Base-by-base conservation (phyloP, 129 eudicot species). In the Tanacetum coccineum region DNA sequence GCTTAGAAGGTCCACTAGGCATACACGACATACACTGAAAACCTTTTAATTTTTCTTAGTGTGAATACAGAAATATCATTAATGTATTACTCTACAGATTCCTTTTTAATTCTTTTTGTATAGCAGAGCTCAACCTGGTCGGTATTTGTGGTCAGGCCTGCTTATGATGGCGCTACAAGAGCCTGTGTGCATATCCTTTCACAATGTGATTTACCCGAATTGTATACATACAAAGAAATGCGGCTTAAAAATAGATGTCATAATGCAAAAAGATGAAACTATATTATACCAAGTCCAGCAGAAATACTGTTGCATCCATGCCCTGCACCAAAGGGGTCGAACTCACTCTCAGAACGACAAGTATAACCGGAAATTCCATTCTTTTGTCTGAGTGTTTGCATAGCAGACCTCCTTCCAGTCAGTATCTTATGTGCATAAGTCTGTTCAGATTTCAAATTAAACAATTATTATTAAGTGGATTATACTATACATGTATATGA, bases 251-350 rank as follows among this genome's bases (percentile, higher is more conserved):
- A 19, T 18, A 28, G 56, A 72, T 39, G 30, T 62, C 30, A 39
- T 17, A 20, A 40, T 39, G 62, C 8, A 51, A 62, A 62, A 52
- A 40, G 64, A 52, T 3, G 17, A 52, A 20, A 51, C n/a, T 49
- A 66, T 47, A 67, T 25, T 60, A 22, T 85, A 91, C 98, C 98
- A 44, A 91, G 91, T 69, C 96, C 98, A 54, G 98, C 95, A 46
- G 98, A 91, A 66, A 91, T 83, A 66, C 98, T 91, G 75, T 83
- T 91, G 84, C 98, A 91, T 72, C 98, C 98, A 77, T 91, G 98
- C 42, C 85, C 98, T 67, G 90, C 81, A 32, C 90, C 96, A 75
- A 85, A 85, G 2, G 98, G 85, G 51, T 91, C 98, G 57, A 81
- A 87, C 63, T 77, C 84, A 71, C 91, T 87, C 79, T 83, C 98